Conservation (phyloP, 1,139 yeast species). For the Candida tropicalis region DNA sequence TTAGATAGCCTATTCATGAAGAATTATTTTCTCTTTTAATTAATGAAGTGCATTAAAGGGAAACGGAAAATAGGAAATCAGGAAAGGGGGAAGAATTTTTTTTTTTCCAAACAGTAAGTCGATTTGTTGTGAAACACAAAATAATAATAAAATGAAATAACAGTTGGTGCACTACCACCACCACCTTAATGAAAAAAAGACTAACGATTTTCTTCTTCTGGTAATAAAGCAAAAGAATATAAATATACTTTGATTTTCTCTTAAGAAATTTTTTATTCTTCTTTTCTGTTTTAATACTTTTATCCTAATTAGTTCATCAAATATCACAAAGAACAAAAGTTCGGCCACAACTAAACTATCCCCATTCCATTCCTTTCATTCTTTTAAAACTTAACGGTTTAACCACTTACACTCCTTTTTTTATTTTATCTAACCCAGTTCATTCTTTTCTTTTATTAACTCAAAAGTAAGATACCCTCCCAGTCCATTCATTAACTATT, state of each 20-base stretch:
- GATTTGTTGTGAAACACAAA: neutral
- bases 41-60: too few species aligned
- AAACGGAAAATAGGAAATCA: too few species aligned
- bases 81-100: neutral
- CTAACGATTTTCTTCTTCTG: neutral
- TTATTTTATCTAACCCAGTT: constrained; percentile 1
- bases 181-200: neutral
- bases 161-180: too few species aligned
- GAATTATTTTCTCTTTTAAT: too few species aligned
- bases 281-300: neutral
- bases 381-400: neutral
- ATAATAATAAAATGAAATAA: neutral
- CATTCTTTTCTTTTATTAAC: neutral
- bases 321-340: too few species aligned
- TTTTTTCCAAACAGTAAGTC: too few species aligned
- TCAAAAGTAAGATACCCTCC: neutral
- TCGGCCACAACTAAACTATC: too few species aligned
- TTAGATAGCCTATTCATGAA: neutral
- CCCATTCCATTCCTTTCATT: constrained; percentile 3
- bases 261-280: neutral
- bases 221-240: neutral
- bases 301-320: constrained; percentile 4
- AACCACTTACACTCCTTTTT: neutral
- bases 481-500: constrained; percentile 3
- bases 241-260: neutral